Percentiles rank a stretch among this genome's conserved stretches.
phyloP scores from a whole-genome alignment of 495 filamentous ascomycete genomes.

The Friedmanniomyces endolithicus region DNA sequence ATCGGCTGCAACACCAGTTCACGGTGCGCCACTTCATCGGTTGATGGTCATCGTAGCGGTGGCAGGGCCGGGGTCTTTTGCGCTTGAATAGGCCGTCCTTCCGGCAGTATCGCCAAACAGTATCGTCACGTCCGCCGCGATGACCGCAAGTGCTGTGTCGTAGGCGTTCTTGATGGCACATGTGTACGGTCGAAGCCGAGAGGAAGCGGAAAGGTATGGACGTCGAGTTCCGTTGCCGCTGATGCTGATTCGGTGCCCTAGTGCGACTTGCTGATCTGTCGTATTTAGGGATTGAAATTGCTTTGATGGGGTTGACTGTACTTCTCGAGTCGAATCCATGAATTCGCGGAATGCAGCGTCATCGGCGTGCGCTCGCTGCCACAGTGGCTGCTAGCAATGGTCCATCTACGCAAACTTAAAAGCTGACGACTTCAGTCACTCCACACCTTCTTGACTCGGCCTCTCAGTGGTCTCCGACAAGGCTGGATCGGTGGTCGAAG shows the following conservation, averaged over 20 bases:
- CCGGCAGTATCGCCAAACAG: not conserved
- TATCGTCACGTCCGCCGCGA: not conserved
- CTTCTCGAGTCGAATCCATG: no score
- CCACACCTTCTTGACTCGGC: not conserved
- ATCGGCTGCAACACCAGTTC: not conserved
- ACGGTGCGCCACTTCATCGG: not conserved
- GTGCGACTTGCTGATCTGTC: not conserved
- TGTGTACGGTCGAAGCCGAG: not conserved
- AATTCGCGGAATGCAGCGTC: not conserved
- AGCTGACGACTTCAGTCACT: not conserved
- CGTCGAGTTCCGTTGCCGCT: not conserved
- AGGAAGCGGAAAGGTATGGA: not conserved
- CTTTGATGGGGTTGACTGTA: not conserved
- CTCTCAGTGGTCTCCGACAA: slow-evolving; percentile 1
- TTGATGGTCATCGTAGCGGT: not conserved
- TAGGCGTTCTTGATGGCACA: not conserved
- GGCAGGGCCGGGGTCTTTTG: not conserved
- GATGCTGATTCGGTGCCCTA: not conserved
- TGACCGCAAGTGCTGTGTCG: not conserved
- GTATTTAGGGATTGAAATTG: not conserved
- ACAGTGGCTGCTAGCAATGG: not conserved
- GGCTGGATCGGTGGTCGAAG: slow-evolving; percentile 7
- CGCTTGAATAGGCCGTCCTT: not conserved
- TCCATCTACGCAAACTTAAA: not conserved
- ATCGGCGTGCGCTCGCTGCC: not conserved